Conservation (phyloP, 306 rosid species). For the Ochetophila trinervis region DNA sequence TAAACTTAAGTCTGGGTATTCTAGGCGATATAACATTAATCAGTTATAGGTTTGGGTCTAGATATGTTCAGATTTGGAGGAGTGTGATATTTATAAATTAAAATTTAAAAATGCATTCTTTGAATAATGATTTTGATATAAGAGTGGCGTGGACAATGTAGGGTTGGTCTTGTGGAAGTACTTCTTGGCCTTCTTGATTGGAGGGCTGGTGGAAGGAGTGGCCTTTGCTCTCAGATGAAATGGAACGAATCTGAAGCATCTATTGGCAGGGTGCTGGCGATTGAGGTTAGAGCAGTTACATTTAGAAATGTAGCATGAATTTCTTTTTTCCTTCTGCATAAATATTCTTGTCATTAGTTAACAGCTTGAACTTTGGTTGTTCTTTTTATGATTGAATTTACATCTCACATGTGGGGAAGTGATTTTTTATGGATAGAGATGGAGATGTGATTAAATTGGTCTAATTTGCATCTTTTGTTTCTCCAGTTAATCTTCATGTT, state of each 20-base stretch:
- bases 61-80: conserved; percentile 8
- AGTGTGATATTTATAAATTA: conserved; percentile 1
- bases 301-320: conserved; percentile 10
- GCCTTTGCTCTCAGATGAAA: conserved; percentile 94
- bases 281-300: conserved; percentile 67
- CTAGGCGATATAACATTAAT: background rate
- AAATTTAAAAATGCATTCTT: conserved; percentile 1
- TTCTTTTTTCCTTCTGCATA: background rate
- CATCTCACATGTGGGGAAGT: too few relatives aligned
- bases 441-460: background rate
- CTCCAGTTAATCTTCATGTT: background rate
- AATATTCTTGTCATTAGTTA: background rate
- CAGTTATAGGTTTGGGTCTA: background rate
- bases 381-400: conserved; percentile 3
- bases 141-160: conserved; percentile 41
- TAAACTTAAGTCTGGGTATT: background rate
- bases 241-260: conserved; percentile 99
- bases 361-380: background rate
- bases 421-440: too few relatives aligned
- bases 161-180: conserved; percentile 97
- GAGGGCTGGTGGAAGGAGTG: conserved; percentile 98
- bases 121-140: conserved; percentile 15
- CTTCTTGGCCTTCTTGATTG: conserved; percentile 99
- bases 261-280: conserved; percentile 94
- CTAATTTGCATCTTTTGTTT: background rate